These are phyloP conservation scores for Pulveroboletus sp. DNA, from an alignment of 768 basidiomycete species.

Conservation along the genomic window DNA sequence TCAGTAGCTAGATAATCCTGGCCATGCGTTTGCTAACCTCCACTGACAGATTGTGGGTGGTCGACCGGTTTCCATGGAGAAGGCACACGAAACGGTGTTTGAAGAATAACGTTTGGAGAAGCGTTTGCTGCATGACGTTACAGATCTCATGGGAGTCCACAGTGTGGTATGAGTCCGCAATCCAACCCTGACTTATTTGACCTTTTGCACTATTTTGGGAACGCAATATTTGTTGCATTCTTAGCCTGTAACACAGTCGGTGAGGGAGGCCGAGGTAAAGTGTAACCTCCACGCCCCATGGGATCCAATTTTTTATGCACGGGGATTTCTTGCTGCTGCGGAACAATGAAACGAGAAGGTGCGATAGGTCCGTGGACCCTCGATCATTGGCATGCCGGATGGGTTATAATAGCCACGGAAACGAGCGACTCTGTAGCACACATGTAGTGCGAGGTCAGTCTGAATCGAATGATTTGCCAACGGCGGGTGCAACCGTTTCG, in stretches of 20 bases:
- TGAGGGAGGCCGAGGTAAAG: neutral
- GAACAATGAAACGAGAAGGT: neutral
- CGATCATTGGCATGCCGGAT: neutral
- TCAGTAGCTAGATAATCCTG: neutral
- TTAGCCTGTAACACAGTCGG: neutral
- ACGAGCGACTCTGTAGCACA: neutral
- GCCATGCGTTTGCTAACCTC: neutral
- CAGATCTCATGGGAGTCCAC: too few relatives aligned
- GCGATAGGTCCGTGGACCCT: neutral
- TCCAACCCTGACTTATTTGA: neutral
- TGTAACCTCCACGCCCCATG: neutral
- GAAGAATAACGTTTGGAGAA: neutral
- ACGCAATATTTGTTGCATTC: neutral
- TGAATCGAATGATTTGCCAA: neutral
- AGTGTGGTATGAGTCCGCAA: too few relatives aligned
- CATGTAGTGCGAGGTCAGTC: neutral
- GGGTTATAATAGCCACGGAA: neutral
- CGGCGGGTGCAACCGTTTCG: neutral
- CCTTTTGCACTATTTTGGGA: slow-evolving; percentile 1
- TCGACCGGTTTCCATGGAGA: slow-evolving; percentile 10
- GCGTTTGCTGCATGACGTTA: neutral
- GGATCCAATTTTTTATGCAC: neutral
- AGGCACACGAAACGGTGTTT: neutral
- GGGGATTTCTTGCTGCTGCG: neutral
- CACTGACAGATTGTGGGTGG: neutral